These are phyloP conservation scores for Mycena galopus DNA, from an alignment of 768 basidiomycete genomes.

Conservation along the genomic window DNA sequence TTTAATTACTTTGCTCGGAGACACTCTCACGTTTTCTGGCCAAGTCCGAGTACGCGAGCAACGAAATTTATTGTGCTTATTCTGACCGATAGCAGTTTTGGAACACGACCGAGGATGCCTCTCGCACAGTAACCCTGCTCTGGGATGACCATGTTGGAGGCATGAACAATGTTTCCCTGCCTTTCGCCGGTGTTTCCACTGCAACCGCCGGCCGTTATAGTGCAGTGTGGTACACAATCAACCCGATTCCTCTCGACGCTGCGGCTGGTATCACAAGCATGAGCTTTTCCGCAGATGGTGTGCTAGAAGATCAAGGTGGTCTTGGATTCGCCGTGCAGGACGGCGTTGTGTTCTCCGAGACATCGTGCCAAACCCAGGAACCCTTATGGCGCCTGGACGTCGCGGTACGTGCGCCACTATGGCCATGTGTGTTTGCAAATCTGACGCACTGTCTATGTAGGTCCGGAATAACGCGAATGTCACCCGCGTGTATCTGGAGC, in stretches of 20 bases:
- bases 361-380: neutral
- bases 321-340: conserved; percentile 14
- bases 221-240: conserved; percentile 2
- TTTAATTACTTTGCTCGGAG: neutral
- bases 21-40: neutral
- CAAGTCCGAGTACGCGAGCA: conserved; percentile 6
- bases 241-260: neutral
- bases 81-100: neutral
- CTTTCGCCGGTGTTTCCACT: neutral
- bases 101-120: neutral
- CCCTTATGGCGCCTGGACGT: conserved; percentile 1
- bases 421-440: neutral
- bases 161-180: neutral
- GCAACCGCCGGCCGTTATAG: neutral
- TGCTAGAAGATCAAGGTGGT: conserved; percentile 15
- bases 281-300: conserved; percentile 2
- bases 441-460: neutral
- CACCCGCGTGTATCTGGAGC: neutral
- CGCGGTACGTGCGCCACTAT: neutral
- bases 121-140: neutral
- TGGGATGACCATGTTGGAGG: conserved; percentile 15
- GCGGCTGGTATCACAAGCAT: conserved; percentile 6
- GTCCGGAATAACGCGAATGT: neutral
- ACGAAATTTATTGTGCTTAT: neutral
- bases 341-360: conserved; percentile 2